Evolutionary conservation across 169 alveolate species (phyloP), one percentile per base, ranked within the genome.

Genomic region (Plasmodium knowlesi): DNA sequence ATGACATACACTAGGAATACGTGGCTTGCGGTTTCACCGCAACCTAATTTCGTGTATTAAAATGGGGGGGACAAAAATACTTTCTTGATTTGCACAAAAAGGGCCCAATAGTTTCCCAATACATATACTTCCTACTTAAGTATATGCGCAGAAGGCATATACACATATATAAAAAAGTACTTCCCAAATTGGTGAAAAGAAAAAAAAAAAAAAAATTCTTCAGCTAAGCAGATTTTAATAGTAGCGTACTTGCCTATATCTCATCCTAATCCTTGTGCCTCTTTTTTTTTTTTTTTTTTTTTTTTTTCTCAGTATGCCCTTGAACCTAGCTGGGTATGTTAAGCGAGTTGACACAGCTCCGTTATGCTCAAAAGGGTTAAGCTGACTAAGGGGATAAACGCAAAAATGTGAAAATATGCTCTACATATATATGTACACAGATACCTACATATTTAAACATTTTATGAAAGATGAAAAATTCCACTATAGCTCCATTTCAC

Each of bases 381-480:
- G 76, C 34, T 61, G 34, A 16, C 12, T 16, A 22, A 8, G 28
- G 14, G 28, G 37, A 22, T 61, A 61, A 61, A 19, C n/a, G 34
- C 34, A 19, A 61, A 61, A 61, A 22, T 61, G 76, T 61, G 16
- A 61, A 22, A 61, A 61, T 19, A 61, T 19, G 76, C 76, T 19
- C 19, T 61, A 19, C n/a, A 34, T 76, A 5, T 34, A 12, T 37
- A 76, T 37, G 50, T 46, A 12, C 76, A 81, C 61, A 39, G 61
- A 50, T 30, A 82, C 2, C 28, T 82, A 82, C 70, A 82, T 82
- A 54, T 39, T 54, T 82, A 82, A 61, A n/a, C 22, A 37, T 30
- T 73, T 73, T 73, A 16, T 41, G 2, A 57, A 57, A 9, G 61
- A 28, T 3, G 30, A 19, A 37, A 39, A 34, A 61, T 14, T 67